phyloP scores from a whole-genome alignment of 164 flowering plant species.

The Liquidambar formosana region DNA sequence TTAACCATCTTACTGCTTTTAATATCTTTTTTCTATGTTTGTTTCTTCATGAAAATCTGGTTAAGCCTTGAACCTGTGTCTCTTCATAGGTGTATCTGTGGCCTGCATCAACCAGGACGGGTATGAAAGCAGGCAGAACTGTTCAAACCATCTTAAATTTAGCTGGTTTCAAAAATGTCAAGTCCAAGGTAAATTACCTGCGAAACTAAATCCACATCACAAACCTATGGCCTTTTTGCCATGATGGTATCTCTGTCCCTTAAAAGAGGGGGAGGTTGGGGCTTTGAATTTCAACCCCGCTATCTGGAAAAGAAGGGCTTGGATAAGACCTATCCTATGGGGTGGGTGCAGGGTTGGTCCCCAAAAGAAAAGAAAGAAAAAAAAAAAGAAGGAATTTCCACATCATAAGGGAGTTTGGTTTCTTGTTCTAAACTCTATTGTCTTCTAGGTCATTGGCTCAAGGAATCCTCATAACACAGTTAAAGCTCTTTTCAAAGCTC shows the following conservation, averaged over 20 bases:
- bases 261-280: too few species aligned
- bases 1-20: not conserved
- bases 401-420: too few species aligned
- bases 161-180: constrained; percentile 88
- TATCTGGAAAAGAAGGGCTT: too few species aligned
- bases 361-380: too few species aligned
- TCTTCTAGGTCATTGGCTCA: constrained; percentile 79
- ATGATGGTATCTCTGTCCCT: too few species aligned
- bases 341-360: too few species aligned
- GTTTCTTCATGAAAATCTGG: not conserved
- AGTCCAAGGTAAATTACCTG: constrained; percentile 72
- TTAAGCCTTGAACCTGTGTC: not conserved
- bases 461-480: constrained; percentile 89
- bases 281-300: too few species aligned
- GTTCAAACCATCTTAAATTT: constrained; percentile 67
- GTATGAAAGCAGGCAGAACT: constrained; percentile 81
- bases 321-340: too few species aligned
- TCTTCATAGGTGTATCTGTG: constrained; percentile 73
- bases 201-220: not conserved
- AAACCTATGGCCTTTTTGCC: too few species aligned
- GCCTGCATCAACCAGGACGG: constrained; percentile 83
- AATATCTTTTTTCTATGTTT: not conserved
- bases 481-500: constrained; percentile 79
- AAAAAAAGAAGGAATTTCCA: too few species aligned
- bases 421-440: constrained; percentile 5